Evolutionary conservation across 768 basidiomycete species (phyloP).

Genomic region (Lactifluus hygrophoroides): DNA sequence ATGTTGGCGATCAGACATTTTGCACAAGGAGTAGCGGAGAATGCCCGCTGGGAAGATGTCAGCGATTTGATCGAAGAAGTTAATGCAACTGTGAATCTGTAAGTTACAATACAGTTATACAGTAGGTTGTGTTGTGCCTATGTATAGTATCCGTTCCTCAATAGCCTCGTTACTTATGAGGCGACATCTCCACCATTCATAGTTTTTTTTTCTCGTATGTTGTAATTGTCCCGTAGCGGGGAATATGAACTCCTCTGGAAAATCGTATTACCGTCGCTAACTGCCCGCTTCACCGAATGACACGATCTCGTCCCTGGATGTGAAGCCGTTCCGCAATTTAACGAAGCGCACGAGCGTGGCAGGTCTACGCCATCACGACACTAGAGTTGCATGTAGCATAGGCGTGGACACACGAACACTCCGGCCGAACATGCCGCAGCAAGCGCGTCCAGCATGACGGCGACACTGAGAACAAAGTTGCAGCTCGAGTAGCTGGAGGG

Average conservation of each 20-base stretch:
- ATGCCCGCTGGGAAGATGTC: constrained; percentile 1
- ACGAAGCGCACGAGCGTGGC: constrained; percentile 1
- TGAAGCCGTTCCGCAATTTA: constrained; percentile 12
- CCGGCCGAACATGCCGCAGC: neutral
- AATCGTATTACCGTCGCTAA: neutral
- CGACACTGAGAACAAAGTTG: constrained; percentile 9
- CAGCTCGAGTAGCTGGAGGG: constrained; percentile 17
- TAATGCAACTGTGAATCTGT: constrained; percentile 3
- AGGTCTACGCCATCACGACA: constrained; percentile 6
- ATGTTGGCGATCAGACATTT: constrained; percentile 13
- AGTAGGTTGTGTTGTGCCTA: neutral
- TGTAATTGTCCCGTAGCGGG: neutral
- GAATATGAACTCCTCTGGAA: neutral
- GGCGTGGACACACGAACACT: constrained; percentile 1
- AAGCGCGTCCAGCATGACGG: constrained; percentile 6
- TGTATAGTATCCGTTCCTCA: neutral
- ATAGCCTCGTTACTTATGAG: neutral
- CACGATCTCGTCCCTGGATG: neutral
- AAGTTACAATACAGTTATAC: neutral
- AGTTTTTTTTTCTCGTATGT: neutral
- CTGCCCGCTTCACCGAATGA: neutral
- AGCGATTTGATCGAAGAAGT: neutral
- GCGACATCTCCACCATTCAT: neutral
- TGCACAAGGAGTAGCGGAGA: neutral
- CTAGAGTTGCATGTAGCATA: constrained; percentile 16